Evolutionary conservation across 2,329 filamentous ascomycete genomes (phyloP), one percentile per base, ranked within the genome.

Genomic region (Mycocentrospora acerina): DNA sequence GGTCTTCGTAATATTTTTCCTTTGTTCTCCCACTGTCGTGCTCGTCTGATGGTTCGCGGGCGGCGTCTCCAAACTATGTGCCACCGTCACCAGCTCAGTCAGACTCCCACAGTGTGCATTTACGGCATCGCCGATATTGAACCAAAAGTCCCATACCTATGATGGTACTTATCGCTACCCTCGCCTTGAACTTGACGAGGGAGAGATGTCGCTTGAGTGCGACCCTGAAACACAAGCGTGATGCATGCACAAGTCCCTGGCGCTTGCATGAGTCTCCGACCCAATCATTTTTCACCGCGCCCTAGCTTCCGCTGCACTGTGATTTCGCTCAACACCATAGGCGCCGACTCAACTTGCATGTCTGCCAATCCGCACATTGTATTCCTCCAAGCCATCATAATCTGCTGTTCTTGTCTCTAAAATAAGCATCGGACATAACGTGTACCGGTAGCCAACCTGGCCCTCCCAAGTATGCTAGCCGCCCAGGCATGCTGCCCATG

Each of bases 281-380:
- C 61, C 59, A 65, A 65, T 62, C 55, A 54, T 8, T 34, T 9
- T 29, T 37, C 36, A 17, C 18, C 32, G 12, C 30, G 12, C 33
- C 41, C 43, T 49, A 48, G 45, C 19, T 22, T 51, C 31, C 13
- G 40, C 53, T 64, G 61, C 61, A 65, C 25, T 43, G 55, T 59
- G 51, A 57, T 59, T 46, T 53, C 46, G 44, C 37, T 57, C 51
- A 58, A 52, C 53, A 57, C 46, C 50, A 53, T 57, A 66, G 57
- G 55, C 62, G 62, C 61, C 61, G 36, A 48, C 51, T 27, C 43
- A 36, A 37, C 42, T 42, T 44, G 35, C 37, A 43, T 37, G 24
- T 40, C 48, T 53, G 40, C 62, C 62, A 65, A 66, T 66, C 50
- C 55, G 42, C 46, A 47, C 42, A 40, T 37, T 40, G 42, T 42